Conservation (phyloP, 2,329 filamentous ascomycete species). For the Chaetomium globosum region DNA sequence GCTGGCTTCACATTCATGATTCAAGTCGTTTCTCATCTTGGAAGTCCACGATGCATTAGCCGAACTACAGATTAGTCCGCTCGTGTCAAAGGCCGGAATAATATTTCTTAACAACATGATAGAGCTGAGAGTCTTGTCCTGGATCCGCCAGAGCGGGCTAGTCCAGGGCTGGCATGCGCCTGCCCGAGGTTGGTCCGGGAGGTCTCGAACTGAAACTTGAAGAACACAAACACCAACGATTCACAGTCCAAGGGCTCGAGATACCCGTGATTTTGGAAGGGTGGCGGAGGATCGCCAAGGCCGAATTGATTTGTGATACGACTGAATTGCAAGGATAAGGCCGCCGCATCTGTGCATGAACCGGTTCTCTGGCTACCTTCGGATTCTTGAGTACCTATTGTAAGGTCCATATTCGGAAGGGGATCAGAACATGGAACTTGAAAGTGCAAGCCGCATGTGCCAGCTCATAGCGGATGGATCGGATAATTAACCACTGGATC, state of each 20-base stretch:
- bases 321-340: not conserved
- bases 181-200: not conserved
- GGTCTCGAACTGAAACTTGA: not conserved
- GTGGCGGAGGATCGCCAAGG: not conserved
- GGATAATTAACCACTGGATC: not conserved
- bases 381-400: not conserved
- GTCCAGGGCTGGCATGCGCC: not conserved
- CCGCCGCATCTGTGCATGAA: not conserved
- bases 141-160: not conserved
- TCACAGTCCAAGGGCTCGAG: not conserved
- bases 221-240: not conserved
- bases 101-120: not conserved
- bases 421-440: not conserved
- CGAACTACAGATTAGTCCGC: no score
- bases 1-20: no score
- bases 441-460: not conserved
- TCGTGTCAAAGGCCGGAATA: not conserved
- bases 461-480: not conserved
- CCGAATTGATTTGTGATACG: not conserved
- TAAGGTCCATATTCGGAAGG: not conserved
- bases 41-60: no score
- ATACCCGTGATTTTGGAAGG: not conserved
- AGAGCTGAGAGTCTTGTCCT: not conserved
- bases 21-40: no score
- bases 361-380: not conserved